Base-by-base conservation (phyloP, 2,329 filamentous ascomycete genomes). In the Chaetomiaceae sp. region DNA sequence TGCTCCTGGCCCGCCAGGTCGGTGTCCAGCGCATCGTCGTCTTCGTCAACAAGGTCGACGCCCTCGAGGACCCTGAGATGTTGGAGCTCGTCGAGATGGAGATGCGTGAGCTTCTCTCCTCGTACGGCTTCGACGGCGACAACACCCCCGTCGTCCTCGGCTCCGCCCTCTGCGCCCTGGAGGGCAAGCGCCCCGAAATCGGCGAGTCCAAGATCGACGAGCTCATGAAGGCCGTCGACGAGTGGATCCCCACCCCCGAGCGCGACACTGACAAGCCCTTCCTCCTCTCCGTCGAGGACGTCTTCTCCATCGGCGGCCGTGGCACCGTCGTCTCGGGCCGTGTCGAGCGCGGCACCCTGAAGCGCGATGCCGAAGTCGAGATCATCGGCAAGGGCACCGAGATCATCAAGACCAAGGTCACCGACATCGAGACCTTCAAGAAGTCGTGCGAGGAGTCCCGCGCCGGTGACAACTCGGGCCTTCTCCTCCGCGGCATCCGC, bases 21-120 rank as follows among this genome's bases (percentile, higher is more conserved):
- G 93, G 93, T 81, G 89, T 99, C 61, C 89, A 97, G 79, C 89
- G 85, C 75, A 92, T 97, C 61, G 93, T 99, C 59, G 95, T 99
- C 63, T 99, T 99, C 71, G 93, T 99, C 73, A 99, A 99, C 87
- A 99, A 99, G 82, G 82, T 97, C 69, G 93, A 99, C 71, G 89
- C 90, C 60, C 83, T 99, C 57, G 92, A 97, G 63, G 93, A 99
- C 77, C 87, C 89, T 57, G 93, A 99, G 76, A 99, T 99, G 93
- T 82, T 99, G 83, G 93, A 99, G 77, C 88, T 99, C 54, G 93
- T 99, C 69, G 93, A 99, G 82, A 95, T 99, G 87, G 93, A 99
- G 79, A 99, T 99, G 93, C 89, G 93, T 67, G 93, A 99, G 76
- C 85, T 99, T 50, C 86, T 99, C 55, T 82, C 68, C 65, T 86